Evolutionary conservation across 805 yeast genomes (phyloP), one percentile per base, ranked within the genome.

Genomic region (Wickerhamomyces sydowiorum): DNA sequence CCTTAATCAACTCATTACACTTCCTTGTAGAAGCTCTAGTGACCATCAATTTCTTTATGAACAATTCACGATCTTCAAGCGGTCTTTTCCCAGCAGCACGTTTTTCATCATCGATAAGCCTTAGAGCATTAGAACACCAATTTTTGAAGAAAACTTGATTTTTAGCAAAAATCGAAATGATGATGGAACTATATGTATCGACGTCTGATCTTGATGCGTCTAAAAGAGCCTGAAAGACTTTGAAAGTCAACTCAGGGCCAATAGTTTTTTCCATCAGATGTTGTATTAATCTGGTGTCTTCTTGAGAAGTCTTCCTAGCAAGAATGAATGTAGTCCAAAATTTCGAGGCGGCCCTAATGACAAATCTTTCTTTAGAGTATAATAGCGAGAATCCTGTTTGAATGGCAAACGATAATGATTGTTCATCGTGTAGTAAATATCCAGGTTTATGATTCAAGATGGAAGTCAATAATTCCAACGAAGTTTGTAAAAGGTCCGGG

Each of bases 11-110:
- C 18, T 72, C 78, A 38, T 76, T 72, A 2, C 82, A 80, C 31
- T 72, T 72, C 49, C 87, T 65, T 5, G 44, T 33, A 32, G 76
- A 76, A 2, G 90, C 90, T 52, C 88, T 71, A 1, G 88, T 81
- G 2, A 80, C 45, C 59, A 78, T 53, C 24, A 84, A 50, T 54
- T 78, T 80, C 48, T 73, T 78, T 18, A 78, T 56, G 39, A 82
- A 75, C 5, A 66, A 50, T 8, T 70, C 76, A 40, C 70, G 66
- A 2, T 49, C 57, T 25, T 36, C 51, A 28, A 60, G 50, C 36
- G 47, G 59, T 42, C 55, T 58, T 51, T 38, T 57, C 24, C 51
- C 64, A 14, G 40, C 17, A 0, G 40, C 21, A 0, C 30, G 37
- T 43, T 68, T 56, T 31, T 58, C 63, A 2, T 41, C 29, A 36